phyloP scores from a whole-genome alignment of 2,329 filamentous ascomycete species.

The Nemania diffusa region DNA sequence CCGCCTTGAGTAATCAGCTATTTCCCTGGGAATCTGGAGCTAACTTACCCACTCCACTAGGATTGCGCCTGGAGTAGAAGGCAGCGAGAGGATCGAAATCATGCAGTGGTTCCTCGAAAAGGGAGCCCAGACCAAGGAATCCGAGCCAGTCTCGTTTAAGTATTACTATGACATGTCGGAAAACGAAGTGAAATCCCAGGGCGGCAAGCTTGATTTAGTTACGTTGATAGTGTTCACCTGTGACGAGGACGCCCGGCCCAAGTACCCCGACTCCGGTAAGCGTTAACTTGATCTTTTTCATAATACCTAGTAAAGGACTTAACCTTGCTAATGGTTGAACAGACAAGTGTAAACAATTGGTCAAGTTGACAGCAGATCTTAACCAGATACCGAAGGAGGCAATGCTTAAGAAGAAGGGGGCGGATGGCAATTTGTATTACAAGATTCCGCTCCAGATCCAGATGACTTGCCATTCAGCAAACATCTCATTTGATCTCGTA shows the following conservation, averaged over 20 bases:
- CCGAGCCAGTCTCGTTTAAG: neutral
- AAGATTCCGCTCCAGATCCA: neutral
- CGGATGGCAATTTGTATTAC: neutral
- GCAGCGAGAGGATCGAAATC: neutral
- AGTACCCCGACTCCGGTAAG: neutral
- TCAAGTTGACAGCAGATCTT: neutral
- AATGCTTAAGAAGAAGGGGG: neutral
- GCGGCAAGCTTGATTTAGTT: neutral
- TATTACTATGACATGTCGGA: neutral
- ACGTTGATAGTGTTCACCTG: neutral
- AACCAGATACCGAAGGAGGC: neutral
- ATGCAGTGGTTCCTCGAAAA: neutral
- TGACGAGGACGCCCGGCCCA: neutral
- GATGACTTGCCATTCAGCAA: neutral
- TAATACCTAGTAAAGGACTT: neutral
- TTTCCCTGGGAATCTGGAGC: neutral
- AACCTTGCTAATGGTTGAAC: neutral
- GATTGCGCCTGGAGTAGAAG: neutral
- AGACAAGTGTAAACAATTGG: neutral
- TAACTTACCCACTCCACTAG: neutral
- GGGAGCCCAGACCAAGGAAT: neutral
- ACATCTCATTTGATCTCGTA: neutral
- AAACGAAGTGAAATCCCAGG: neutral
- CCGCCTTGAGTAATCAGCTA: neutral
- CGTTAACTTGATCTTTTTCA: neutral